phyloP scores from a whole-genome alignment of 495 filamentous ascomycete species.

The Aspergillus egyptiacus region DNA sequence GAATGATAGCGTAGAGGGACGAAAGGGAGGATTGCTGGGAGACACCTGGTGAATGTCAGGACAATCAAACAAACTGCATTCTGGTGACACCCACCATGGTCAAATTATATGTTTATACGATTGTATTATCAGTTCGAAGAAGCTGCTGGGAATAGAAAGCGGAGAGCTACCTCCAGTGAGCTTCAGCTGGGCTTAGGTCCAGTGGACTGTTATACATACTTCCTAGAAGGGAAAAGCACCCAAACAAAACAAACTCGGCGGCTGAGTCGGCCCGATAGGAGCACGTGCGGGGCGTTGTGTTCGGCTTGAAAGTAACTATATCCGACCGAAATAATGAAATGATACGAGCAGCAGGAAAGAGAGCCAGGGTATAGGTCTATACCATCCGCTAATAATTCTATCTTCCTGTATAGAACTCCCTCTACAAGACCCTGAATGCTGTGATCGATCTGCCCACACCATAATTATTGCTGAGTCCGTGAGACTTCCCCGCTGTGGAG shows the following conservation, averaged over 20 bases:
- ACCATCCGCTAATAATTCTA: not conserved
- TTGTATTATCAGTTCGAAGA: too few relatives aligned
- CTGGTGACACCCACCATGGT: slow-evolving; percentile 23
- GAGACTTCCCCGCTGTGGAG: slow-evolving; percentile 30
- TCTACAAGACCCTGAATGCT: not conserved
- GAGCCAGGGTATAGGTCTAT: not conserved
- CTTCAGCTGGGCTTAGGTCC: too few relatives aligned
- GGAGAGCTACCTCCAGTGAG: too few relatives aligned
- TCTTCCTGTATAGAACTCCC: too few relatives aligned
- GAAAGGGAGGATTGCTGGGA: slow-evolving; percentile 49
- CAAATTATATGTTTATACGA: not conserved
- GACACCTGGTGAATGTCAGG: slow-evolving; percentile 21
- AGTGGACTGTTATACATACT: slow-evolving; percentile 7
- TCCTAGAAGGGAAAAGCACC: slow-evolving; percentile 16
- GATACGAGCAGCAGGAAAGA: not conserved
- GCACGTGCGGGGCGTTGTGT: slow-evolving; percentile 23
- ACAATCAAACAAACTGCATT: not conserved
- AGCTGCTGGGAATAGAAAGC: not conserved
- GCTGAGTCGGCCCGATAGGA: slow-evolving; percentile 28
- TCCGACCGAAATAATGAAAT: not conserved
- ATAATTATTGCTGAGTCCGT: not conserved
- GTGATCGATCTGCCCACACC: not conserved
- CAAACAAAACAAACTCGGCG: slow-evolving; percentile 28
- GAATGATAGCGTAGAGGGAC: slow-evolving; percentile 66
- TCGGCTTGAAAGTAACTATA: not conserved